Base-by-base conservation (phyloP, 1,284 basidiomycete genomes). In the Ustilago curta region DNA sequence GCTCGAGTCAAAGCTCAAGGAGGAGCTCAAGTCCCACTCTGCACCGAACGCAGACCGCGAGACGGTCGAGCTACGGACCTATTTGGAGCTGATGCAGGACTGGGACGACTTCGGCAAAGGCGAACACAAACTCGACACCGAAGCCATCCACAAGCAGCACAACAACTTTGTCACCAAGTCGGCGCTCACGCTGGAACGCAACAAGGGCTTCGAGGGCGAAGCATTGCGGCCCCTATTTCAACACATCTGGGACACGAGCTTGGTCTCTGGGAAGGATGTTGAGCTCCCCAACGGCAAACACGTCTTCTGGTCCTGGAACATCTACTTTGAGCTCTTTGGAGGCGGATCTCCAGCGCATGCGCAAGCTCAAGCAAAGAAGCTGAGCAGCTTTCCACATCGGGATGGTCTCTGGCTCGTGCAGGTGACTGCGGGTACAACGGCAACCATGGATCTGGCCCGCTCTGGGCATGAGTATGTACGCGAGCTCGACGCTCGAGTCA, bases 351-450 rank as follows among this genome's bases (percentile, higher is more conserved):
- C 75, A 0, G 69, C 66, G 3, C 51, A 71, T 25, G 37, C 70
- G 4, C 70, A 70, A 35, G 21, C 44, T 0, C 50, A 64, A 25
- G 50, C 69, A 0, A 63, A 64, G 29, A 8, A 60, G 27, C 45
- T 52, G 14, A 71, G 73, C 66, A 72, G 78, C 39, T 68, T 79
- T 39, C 70, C 75, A 11, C 58, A 75, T 40, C 74, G 80, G 39
- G 81, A 83, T 49, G 74, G 71, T 43, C 56, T 76, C 7, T 83
- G 81, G 81, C 78, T 83, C 27, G 73, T 83, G 21, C 81, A 83
- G 58, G 49, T 59, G 9, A 54, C 78, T 3, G 77, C 76, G 19
- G 78, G 78, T 11, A 77, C 78, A 8, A 18, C 31, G 29, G 51
- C 54, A 8, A 9, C 31, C 27, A 45, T 57, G 50, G 31, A 57